Evolutionary conservation across 371 early-diverging fungal genomes (phyloP).

Genomic region (Ordospora colligata): DNA sequence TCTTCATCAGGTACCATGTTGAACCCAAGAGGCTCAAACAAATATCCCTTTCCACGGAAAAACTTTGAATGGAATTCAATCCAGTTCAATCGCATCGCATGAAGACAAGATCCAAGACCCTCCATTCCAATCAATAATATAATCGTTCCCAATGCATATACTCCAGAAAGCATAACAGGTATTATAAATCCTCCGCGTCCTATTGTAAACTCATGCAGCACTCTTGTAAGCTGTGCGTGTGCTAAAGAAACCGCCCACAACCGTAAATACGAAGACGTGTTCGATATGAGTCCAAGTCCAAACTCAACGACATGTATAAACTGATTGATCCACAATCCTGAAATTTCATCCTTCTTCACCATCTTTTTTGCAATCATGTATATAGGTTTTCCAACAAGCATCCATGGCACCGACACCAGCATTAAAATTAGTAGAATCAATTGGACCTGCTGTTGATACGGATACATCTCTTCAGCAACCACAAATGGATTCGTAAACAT

Average conservation of each 20-base stretch:
- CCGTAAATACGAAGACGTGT: conserved; percentile 96
- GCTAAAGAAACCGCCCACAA: conserved; percentile 98
- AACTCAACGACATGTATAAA: conserved; percentile 97
- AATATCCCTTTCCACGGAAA: conserved; percentile 72
- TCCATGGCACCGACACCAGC: conserved; percentile 85
- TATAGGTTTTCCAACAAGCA: conserved; percentile 87
- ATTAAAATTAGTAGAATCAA: conserved; percentile 71
- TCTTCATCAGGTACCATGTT: conserved; percentile 33
- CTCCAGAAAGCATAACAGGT: conserved; percentile 67
- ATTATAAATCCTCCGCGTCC: conserved; percentile 67
- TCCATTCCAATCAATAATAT: conserved; percentile 85
- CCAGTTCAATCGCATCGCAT: conserved; percentile 97
- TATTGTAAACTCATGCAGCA: conserved; percentile 87
- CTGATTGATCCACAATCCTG: conserved; percentile 68
- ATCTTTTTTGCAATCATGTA: conserved; percentile 62
- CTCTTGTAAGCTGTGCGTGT: conserved; percentile 92
- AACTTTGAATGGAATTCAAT: conserved; percentile 98
- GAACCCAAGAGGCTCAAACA: conserved; percentile 71
- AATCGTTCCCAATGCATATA: conserved; percentile 65
- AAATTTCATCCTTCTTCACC: conserved; percentile 25
- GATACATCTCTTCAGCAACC: conserved; percentile 65
- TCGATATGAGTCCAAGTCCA: conserved; percentile 87
- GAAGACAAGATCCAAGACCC: conserved; percentile 90
- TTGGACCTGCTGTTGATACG: conserved; percentile 69
- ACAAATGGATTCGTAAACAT: conserved; percentile 92